Base-by-base conservation (phyloP, 2,329 filamentous ascomycete genomes). In the Trichoderma polysporum region DNA sequence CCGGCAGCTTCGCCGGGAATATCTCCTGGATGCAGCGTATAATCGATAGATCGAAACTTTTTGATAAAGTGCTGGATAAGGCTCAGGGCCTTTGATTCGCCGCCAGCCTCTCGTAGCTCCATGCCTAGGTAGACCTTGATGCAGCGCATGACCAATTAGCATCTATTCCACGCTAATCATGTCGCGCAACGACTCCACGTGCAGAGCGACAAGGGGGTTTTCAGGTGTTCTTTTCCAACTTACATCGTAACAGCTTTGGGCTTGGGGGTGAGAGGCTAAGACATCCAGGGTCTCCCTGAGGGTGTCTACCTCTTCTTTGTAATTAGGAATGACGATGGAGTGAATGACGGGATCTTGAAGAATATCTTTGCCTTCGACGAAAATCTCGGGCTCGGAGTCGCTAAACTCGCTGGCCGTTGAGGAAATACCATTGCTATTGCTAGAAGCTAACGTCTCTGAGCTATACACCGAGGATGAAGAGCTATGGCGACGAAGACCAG, bases 251-350 rank as follows among this genome's bases (percentile, higher is more conserved):
- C 84, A 86, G 71, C 80, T 81, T 64, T 82, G 81, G 29, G 90
- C 90, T 70, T 86, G 84, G 0, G 86, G 83, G 73, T 92, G 90
- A 33, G 85, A 89, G 5, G 88, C 88, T 68, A 92, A 78, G 25
- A 92, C 89, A 47, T 88, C 86, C 22, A 92, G 78, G 0, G 90
- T 92, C 74, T 91, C 88, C 69, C 86, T 83, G 54, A 92, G 79
- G 0, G 87, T 90, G 67, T 90, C 87, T 66, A 88, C 79, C 66
- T 91, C 89, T 75, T 92, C 90, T 76, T 90, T 90, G 79, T 92
- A 92, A 73, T 91, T 91, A 19, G 90, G 90, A 50, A 92, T 82
- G 69, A 92, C 81, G 69, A 92, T 90, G 15, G 86, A 88, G 74
- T 91, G 88, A 33, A 90, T 78, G 65, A 90, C 77, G 27, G 79